Percentiles rank a stretch among this genome's conserved stretches.
These are phyloP conservation scores for Lantana camara DNA, from an alignment of 257 asterid species.

Conservation along the genomic window DNA sequence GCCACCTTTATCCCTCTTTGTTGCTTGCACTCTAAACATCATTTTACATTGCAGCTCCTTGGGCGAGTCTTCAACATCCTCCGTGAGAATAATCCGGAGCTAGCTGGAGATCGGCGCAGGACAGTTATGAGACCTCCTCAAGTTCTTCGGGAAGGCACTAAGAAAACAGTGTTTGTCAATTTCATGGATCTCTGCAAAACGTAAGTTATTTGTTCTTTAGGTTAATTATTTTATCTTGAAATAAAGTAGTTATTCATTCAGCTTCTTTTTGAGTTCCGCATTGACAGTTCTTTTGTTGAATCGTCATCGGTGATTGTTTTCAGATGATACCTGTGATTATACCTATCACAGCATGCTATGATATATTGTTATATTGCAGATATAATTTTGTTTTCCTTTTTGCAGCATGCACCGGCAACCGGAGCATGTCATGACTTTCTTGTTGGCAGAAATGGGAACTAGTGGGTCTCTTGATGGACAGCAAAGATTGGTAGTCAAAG, in stretches of 20 bases:
- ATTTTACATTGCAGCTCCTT: constrained; percentile 57
- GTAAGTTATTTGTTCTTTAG: constrained; percentile 43
- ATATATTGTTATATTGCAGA: neutral
- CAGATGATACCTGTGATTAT: too few relatives aligned
- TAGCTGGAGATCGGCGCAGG: constrained; percentile 96
- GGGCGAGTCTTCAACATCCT: constrained; percentile 91
- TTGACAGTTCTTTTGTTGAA: neutral
- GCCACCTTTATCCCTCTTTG: too few relatives aligned
- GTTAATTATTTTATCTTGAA: neutral
- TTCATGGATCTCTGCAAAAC: constrained; percentile 98
- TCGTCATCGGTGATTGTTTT: neutral
- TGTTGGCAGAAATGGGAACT: constrained; percentile 98
- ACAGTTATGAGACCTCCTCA: constrained; percentile 99
- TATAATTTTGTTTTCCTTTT: neutral
- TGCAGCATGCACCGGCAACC: constrained; percentile 95
- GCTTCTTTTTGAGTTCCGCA: neutral
- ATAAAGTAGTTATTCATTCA: too few relatives aligned
- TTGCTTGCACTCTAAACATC: constrained; percentile 9
- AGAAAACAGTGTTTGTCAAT: constrained; percentile 93
- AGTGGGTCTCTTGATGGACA: constrained; percentile 98
- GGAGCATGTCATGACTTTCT: constrained; percentile 93
- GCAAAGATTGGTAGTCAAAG: constrained; percentile 86
- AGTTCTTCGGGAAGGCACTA: constrained; percentile 98
- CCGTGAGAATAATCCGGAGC: constrained; percentile 98
- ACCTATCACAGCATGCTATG: neutral